Evolutionary conservation across 2,329 filamentous ascomycete genomes (phyloP), one percentile per base, ranked within the genome.

Genomic region (Celoporthe dispersa): DNA sequence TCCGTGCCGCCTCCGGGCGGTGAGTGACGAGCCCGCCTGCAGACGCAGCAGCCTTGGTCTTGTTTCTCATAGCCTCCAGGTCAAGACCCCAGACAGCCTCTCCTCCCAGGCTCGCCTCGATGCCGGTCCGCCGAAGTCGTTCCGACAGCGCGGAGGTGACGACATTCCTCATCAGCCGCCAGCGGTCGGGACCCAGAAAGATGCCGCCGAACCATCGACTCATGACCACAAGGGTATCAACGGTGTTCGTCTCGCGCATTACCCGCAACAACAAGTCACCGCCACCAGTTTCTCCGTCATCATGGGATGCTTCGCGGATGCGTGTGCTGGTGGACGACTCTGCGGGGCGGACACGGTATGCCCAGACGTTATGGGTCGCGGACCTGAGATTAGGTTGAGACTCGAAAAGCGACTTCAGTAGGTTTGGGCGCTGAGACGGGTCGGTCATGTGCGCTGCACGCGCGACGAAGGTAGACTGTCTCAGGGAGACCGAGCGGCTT

Each of bases 1-100:
- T 81, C 66, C 84, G 82, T 14, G 93, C 92, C 6, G 86, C 86
- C 75, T 95, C 90, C 0, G 94, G 90, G 25, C 88, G 88, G 75
- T 94, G 90, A 33, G 95, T 91, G 1, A 92, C 90, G 80, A 96
- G 88, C 1, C 88, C 86, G 5, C 83, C 77, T 7, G 82, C 80
- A 0, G 77, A 75, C 0, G 79, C 80, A 25, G 72, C 59, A 1
- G 68, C 71, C 37, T 80, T 79, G 4, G 80, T 78, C 61, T 78
- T 80, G n/a, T 79, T 78, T 65, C 79, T 82, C 79, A 83, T 83
- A 7, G 83, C 84, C 71, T 88, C 85, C 0, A 86, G 76, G 73
- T 90, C 87, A 19, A 90, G 78, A 0, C 86, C 88, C 88, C 88
- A 91, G 1, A 90, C 79, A 2, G 88, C 85, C 72, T 90, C 88